Evolutionary conservation across 306 rosid species (phyloP).

Genomic region (Vachellia pachyceras): DNA sequence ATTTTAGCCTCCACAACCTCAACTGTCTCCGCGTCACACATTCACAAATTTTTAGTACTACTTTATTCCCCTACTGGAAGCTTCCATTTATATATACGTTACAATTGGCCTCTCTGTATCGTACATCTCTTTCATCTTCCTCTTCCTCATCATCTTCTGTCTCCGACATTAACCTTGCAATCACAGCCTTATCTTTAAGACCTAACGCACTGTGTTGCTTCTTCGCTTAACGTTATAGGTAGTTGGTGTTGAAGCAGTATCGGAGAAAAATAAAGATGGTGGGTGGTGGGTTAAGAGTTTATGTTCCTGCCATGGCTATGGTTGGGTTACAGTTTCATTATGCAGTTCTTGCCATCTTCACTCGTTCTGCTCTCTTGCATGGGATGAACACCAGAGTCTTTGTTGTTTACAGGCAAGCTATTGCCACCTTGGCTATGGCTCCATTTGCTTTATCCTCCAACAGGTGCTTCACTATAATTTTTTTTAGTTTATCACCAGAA

Average conservation of each 20-base stretch:
- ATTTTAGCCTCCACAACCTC: neutral
- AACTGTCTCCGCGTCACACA: neutral
- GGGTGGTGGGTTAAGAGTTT: slow-evolving; percentile 49
- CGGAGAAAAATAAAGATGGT: neutral
- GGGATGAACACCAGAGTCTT: slow-evolving; percentile 73
- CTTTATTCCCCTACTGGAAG: neutral
- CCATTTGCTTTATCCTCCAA: slow-evolving; percentile 54
- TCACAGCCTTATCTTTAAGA: neutral
- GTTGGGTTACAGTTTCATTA: slow-evolving; percentile 58
- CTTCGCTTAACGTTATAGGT: no score
- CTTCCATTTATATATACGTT: neutral
- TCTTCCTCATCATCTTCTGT: neutral
- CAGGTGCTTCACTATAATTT: neutral
- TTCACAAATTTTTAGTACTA: neutral
- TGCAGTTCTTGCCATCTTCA: slow-evolving; percentile 61
- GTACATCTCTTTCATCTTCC: no score
- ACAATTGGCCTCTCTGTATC: no score
- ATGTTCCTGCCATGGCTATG: slow-evolving; percentile 62
- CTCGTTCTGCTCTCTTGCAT: slow-evolving; percentile 66
- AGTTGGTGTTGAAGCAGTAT: neutral
- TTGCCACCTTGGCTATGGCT: slow-evolving; percentile 64
- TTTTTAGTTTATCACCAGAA: no score
- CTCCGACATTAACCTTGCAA: neutral
- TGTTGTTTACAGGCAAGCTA: slow-evolving; percentile 68
- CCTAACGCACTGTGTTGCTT: no score